Conservation (phyloP, 2,329 filamentous ascomycete genomes). For the Colletotrichum graminicola region DNA sequence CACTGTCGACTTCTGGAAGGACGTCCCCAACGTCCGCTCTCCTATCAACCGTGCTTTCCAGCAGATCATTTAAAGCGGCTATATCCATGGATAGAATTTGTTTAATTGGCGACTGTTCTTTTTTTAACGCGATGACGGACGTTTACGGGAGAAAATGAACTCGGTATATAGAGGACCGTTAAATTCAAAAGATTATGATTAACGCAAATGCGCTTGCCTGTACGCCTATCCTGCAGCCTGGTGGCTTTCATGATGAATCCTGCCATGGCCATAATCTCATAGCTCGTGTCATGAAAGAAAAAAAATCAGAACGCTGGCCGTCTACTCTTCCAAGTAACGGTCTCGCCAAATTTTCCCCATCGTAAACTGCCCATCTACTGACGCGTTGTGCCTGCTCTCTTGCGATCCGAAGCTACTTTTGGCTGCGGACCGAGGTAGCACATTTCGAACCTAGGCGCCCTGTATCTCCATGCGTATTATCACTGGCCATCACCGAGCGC, state of each 20-base stretch:
- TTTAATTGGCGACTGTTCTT: constrained; percentile 39
- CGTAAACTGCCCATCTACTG: not conserved
- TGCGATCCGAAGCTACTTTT: not conserved
- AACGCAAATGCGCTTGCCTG: constrained; percentile 33
- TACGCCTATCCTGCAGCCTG: constrained; percentile 26
- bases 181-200: constrained; percentile 43
- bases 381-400: not conserved
- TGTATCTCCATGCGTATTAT: not conserved
- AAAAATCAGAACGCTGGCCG: constrained; percentile 16
- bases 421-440: not conserved
- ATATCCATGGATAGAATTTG: constrained; percentile 37
- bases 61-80: constrained; percentile 83
- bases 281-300: constrained; percentile 23
- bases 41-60: constrained; percentile 98
- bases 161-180: constrained; percentile 42
- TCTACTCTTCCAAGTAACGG: constrained; percentile 1
- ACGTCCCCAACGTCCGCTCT: constrained; percentile 87
- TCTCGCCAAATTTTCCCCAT: not conserved
- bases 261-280: constrained; percentile 23
- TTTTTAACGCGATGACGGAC: constrained; percentile 40
- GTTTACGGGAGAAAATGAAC: constrained; percentile 40
- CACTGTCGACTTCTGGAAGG: constrained; percentile 98
- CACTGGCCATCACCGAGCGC: constrained; percentile 17
- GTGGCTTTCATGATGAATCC: constrained; percentile 17
- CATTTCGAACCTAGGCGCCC: not conserved